Evolutionary conservation across 257 asterid genomes (phyloP), one percentile per base, ranked within the genome.

Genomic region (Jasminum sambac): DNA sequence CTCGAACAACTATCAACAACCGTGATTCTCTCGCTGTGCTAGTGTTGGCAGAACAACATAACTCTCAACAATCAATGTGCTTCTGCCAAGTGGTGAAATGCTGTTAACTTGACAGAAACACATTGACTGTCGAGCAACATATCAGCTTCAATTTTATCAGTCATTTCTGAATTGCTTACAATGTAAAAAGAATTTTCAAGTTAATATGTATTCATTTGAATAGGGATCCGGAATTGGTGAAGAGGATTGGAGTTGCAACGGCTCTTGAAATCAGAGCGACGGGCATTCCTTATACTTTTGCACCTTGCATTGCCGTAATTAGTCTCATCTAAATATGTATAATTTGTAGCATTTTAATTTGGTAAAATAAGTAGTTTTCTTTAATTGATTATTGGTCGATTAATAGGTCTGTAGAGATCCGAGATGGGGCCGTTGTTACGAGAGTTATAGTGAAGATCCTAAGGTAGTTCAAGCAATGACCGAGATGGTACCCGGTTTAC

Each of bases 191-290:
- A 1, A 30, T 30, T 30, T 12, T 44, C 13, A 14, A 6, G 1
- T 8, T 17, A 44, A 12, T 44, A 12, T 12, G 8, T 44, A 12
- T 12, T 44, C 55, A 50, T 50, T 50, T 17, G 59, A 19, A 23
- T 25, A 74, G 78, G 73, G 78, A 74, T 67, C 78, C 78, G 43
- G 52, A 74, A 43, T 8, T 74, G 57, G 57, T 74, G 42, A 74
- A 60, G 44, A 74, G 10, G 57, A 74, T 74, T 57, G 78, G 78
- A 67, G 63, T 68, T 57, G 78, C 78, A 66, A 74, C 78, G 19
- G 78, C 78, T 66, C 40, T 74, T 25, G 78, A 74, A 74, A 46
- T 55, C 14, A 74, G 78, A 68, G 78, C 78, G 17, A 67, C 78
- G 10, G 78, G 78, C 42, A 74, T 74, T 43, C 78, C 71, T 16